Evolutionary conservation across 139 green algal species (phyloP).

Genomic region (Yamagishiella unicocca): DNA sequence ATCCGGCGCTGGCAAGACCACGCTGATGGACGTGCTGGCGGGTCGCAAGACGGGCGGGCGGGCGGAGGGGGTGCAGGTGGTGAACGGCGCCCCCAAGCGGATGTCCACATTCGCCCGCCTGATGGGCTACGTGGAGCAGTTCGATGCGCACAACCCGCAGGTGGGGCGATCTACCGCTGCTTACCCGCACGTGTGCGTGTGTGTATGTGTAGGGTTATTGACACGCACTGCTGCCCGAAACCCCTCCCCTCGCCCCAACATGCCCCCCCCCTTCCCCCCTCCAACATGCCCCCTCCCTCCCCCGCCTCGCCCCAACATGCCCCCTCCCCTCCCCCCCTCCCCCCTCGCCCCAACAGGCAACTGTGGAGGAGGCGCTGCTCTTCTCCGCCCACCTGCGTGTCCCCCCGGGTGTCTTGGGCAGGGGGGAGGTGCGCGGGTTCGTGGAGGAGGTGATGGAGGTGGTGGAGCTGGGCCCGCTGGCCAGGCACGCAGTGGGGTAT

Average conservation of each 20-base stretch:
- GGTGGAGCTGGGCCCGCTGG: constrained; percentile 76
- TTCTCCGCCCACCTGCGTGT: constrained; percentile 26
- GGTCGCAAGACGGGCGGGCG: constrained; percentile 73
- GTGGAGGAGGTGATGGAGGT: constrained; percentile 80
- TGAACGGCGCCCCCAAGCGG: constrained; percentile 73
- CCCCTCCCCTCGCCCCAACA: not conserved
- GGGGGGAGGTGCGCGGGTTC: constrained; percentile 20
- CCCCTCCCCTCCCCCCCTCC: no score
- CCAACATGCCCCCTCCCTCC: no score
- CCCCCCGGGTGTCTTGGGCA: not conserved
- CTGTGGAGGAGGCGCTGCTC: constrained; percentile 28
- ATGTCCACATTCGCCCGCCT: constrained; percentile 72
- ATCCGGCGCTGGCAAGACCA: constrained; percentile 77
- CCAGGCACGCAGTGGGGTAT: constrained; percentile 53
- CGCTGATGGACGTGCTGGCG: constrained; percentile 85
- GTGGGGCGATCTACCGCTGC: not conserved
- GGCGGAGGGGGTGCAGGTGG: constrained; percentile 20
- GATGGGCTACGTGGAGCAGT: constrained; percentile 65
- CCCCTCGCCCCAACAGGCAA: not conserved
- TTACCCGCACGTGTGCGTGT: not conserved
- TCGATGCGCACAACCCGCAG: constrained; percentile 56
- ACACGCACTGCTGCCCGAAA: no score
- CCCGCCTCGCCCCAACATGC: no score
- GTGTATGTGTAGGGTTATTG: no score
- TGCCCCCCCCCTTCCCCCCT: no score